Evolutionary conservation across 2,329 filamentous ascomycete genomes (phyloP).

Genomic region (Gaeumannomyces sp.): DNA sequence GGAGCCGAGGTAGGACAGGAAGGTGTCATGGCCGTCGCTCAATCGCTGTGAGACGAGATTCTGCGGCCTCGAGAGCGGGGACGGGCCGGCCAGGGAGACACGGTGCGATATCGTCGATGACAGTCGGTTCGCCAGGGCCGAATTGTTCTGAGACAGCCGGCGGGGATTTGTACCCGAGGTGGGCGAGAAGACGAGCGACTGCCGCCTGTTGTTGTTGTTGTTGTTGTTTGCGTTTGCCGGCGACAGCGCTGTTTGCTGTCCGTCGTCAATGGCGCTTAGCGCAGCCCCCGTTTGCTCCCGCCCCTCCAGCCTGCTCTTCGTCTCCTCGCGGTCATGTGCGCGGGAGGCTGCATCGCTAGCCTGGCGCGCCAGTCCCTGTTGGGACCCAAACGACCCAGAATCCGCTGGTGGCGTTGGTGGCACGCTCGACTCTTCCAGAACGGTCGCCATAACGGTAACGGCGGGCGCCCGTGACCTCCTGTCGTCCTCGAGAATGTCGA

Average conservation of each 20-base stretch:
- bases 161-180: constrained; percentile 16
- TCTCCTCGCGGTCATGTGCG: constrained; percentile 19
- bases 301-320: constrained; percentile 23
- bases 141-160: constrained; percentile 32
- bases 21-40: constrained; percentile 74
- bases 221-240: constrained; percentile 20
- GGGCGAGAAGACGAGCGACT: constrained; percentile 38
- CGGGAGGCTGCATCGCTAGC: constrained; percentile 34
- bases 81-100: constrained; percentile 66
- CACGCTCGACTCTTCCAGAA: constrained; percentile 50
- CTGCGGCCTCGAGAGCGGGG: constrained; percentile 54
- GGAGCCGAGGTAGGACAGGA: constrained; percentile 83
- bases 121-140: constrained; percentile 36
- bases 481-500: constrained; percentile 75
- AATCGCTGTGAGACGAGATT: constrained; percentile 81
- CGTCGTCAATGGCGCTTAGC: constrained; percentile 14
- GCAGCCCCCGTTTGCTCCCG: constrained; percentile 24
- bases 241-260: constrained; percentile 36
- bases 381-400: constrained; percentile 40
- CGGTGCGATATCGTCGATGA: constrained; percentile 62
- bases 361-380: constrained; percentile 5
- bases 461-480: constrained; percentile 41
- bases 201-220: constrained; percentile 37
- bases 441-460: constrained; percentile 54
- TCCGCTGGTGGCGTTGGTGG: constrained; percentile 61